Percentiles rank a stretch among this genome's conserved stretches.
phyloP scores from a whole-genome alignment of 2,329 filamentous ascomycete species.

The Camillea tinctor region DNA sequence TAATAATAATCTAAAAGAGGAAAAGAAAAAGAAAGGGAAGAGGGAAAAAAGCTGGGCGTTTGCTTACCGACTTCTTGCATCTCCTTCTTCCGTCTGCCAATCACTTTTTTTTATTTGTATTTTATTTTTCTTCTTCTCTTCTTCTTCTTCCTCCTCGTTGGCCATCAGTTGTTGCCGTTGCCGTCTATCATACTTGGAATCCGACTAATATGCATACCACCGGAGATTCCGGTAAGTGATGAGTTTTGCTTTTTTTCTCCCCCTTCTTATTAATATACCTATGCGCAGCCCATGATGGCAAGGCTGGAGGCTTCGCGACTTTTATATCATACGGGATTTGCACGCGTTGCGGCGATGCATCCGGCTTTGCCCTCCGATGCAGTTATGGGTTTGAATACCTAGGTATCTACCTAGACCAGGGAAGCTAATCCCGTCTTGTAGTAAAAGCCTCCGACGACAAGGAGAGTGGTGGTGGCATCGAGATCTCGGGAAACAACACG shows the following conservation, averaged over 20 bases:
- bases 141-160: neutral
- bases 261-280: neutral
- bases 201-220: constrained; percentile 1
- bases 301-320: neutral
- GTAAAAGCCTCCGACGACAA: constrained; percentile 25
- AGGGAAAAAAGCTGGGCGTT: neutral
- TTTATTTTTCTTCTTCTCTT: neutral
- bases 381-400: no score
- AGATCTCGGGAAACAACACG: constrained; percentile 23
- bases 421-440: constrained; percentile 13
- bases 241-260: neutral
- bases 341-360: no score
- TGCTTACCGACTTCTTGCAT: neutral
- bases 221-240: constrained; percentile 1
- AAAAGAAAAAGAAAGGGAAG: no score
- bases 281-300: neutral
- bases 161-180: neutral
- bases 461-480: constrained; percentile 20
- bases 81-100: neutral
- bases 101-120: neutral
- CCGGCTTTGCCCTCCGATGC: no score
- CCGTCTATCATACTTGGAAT: neutral
- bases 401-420: no score
- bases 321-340: no score
- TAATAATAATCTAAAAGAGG: neutral